Evolutionary conservation across 1,284 basidiomycete species (phyloP).

Genomic region (Vanrija pseudolonga): DNA sequence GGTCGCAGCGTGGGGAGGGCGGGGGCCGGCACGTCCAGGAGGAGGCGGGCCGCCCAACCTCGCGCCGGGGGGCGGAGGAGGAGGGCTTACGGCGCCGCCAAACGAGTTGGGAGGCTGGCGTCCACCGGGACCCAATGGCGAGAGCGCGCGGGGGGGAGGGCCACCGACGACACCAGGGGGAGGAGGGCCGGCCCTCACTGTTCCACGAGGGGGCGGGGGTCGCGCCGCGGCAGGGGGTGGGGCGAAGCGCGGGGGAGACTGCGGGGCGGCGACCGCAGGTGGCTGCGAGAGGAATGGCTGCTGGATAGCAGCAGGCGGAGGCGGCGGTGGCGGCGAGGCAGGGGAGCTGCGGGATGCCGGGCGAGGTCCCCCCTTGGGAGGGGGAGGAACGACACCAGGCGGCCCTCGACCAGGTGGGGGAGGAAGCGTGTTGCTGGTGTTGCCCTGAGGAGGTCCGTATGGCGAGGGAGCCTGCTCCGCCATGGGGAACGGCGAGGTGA

Average conservation of each 20-base stretch:
- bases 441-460: slow-evolving; percentile 29
- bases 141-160: slow-evolving; percentile 51
- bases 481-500: slow-evolving; percentile 87
- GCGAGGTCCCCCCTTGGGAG: slow-evolving; percentile 44
- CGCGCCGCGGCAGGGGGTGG: slow-evolving; percentile 29
- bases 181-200: slow-evolving; percentile 44
- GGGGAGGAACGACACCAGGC: slow-evolving; percentile 44
- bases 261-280: background rate
- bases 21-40: slow-evolving; percentile 22
- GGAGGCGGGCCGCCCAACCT: slow-evolving; percentile 29
- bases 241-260: slow-evolving; percentile 24
- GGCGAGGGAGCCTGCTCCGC: slow-evolving; percentile 30
- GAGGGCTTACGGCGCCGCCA: slow-evolving; percentile 11
- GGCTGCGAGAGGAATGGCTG: slow-evolving; percentile 4
- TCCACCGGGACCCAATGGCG: slow-evolving; percentile 38
- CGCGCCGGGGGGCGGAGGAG: slow-evolving; percentile 7
- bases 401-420: slow-evolving; percentile 36
- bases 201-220: slow-evolving; percentile 28
- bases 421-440: slow-evolving; percentile 16
- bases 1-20: slow-evolving; percentile 11
- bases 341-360: slow-evolving; percentile 35
- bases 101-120: slow-evolving; percentile 13
- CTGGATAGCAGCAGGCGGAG: slow-evolving; percentile 3
- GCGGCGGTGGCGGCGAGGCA: background rate
- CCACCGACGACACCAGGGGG: slow-evolving; percentile 52